A percentile compares a stretch with the other conserved stretches of the same genome.
Evolutionary conservation across 106 monocot genomes (phyloP).

Genomic region (Narthecium ossifragum): DNA sequence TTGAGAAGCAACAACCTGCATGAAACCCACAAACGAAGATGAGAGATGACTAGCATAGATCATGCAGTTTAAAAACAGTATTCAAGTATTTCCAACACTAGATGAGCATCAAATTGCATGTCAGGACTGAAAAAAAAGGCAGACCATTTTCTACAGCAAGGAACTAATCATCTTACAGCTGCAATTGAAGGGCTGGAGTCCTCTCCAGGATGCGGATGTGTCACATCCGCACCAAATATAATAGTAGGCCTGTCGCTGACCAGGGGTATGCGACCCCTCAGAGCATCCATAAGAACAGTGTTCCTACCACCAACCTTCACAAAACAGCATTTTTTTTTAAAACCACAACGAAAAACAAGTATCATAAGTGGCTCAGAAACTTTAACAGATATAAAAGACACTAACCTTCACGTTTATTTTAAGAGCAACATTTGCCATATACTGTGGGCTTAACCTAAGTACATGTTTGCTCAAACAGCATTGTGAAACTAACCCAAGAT

Average conservation of each 20-base stretch:
- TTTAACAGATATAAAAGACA: background rate
- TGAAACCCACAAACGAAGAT: background rate
- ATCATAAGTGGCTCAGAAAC: background rate
- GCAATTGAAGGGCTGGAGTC: conserved; percentile 98
- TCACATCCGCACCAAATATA: conserved; percentile 99
- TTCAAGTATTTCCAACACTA: background rate
- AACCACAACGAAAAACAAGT: background rate
- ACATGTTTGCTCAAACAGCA: conserved; percentile 96
- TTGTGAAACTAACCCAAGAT: conserved; percentile 92
- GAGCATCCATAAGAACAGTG: conserved; percentile 91
- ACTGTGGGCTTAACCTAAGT: conserved; percentile 77
- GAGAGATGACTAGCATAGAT: background rate
- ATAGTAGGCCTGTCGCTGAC: conserved; percentile 90
- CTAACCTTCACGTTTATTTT: conserved; percentile 96
- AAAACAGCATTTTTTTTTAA: no score
- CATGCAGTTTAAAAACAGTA: background rate
- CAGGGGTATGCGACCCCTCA: conserved; percentile 67
- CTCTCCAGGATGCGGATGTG: conserved; percentile 97
- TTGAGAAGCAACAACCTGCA: conserved; percentile 94
- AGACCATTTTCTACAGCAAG: background rate
- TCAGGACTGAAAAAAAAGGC: background rate
- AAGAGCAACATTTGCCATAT: conserved; percentile 94
- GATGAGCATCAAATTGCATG: no score
- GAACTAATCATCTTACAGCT: conserved; percentile 48
- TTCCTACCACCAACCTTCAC: conserved; percentile 90